These are phyloP conservation scores for Termitomyces sp. DNA, from an alignment of 768 basidiomycete genomes.

Conservation along the genomic window DNA sequence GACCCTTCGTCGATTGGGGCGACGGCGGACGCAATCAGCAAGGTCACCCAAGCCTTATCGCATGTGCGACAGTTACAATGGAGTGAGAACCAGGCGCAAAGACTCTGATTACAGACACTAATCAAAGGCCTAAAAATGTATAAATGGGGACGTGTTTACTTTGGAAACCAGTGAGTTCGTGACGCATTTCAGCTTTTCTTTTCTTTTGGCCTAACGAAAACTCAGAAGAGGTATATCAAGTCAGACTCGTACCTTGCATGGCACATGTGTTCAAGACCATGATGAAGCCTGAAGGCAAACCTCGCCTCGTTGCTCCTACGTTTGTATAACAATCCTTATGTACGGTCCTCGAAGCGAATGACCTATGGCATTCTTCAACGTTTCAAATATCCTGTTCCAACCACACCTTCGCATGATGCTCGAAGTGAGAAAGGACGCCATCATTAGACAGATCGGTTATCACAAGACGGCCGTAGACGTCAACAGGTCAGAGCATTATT, in stretches of 20 bases:
- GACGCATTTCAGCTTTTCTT: neutral
- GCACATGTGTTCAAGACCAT: neutral
- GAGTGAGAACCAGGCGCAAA: constrained; percentile 34
- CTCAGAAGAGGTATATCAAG: neutral
- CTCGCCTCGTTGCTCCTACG: neutral
- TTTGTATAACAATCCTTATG: neutral
- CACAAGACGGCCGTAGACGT: neutral
- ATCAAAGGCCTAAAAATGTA: neutral
- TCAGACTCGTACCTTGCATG: neutral
- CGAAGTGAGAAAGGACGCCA: neutral
- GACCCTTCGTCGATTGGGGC: constrained; percentile 50
- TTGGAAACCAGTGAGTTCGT: neutral
- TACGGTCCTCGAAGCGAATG: neutral
- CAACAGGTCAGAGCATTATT: neutral
- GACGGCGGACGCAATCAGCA: constrained; percentile 67
- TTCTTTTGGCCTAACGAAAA: neutral
- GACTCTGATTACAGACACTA: constrained; percentile 4
- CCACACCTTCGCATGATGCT: neutral
- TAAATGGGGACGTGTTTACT: neutral
- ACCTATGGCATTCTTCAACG: constrained; percentile 1
- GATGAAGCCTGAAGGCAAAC: neutral
- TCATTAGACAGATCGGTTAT: neutral
- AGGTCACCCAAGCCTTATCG: constrained; percentile 58
- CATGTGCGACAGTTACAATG: constrained; percentile 57
- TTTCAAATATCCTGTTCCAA: neutral